These are phyloP conservation scores for Athelia psychrophila DNA, from an alignment of 1,284 basidiomycete species.

Conservation along the genomic window DNA sequence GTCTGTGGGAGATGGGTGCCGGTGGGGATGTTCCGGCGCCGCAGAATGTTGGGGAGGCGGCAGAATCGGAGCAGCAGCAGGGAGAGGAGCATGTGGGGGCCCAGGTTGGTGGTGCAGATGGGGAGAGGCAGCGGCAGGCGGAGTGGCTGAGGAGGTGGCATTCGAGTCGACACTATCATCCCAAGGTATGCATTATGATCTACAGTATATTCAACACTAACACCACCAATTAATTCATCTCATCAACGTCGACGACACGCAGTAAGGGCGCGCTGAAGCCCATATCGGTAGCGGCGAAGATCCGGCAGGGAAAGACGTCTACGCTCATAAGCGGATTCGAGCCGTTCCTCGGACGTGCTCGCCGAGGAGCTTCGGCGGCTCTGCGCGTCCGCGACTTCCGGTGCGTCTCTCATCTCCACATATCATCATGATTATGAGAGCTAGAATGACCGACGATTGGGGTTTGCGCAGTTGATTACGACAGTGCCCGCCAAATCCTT, in stretches of 20 bases:
- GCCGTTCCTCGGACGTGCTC: slow-evolving; percentile 71
- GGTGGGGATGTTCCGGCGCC: slow-evolving; percentile 52
- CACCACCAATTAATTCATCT: too few species aligned
- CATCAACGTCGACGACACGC: slow-evolving; percentile 2
- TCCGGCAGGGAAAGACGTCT: slow-evolving; percentile 71
- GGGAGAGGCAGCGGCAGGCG: slow-evolving; percentile 15
- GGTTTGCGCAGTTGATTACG: slow-evolving; percentile 49
- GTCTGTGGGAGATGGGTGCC: slow-evolving; percentile 66
- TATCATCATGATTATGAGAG: too few species aligned
- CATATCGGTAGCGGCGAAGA: slow-evolving; percentile 66
- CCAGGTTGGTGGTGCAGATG: slow-evolving; percentile 16
- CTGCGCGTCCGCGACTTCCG: slow-evolving; percentile 77
- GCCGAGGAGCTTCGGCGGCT: slow-evolving; percentile 75
- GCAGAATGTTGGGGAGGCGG: slow-evolving; percentile 18
- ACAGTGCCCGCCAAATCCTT: too few species aligned
- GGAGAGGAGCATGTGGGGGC: slow-evolving; percentile 5
- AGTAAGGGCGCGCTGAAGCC: slow-evolving; percentile 79
- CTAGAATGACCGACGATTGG: not conserved
- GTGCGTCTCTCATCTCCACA: slow-evolving; percentile 39
- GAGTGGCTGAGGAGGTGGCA: slow-evolving; percentile 4
- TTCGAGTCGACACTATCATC: slow-evolving; percentile 9
- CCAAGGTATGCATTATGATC: slow-evolving; percentile 24
- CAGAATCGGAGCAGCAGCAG: slow-evolving; percentile 14
- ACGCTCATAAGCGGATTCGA: slow-evolving; percentile 81
- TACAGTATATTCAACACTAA: too few species aligned